phyloP scores from a whole-genome alignment of 495 filamentous ascomycete species.

The Aspergillus coremiiformis region DNA sequence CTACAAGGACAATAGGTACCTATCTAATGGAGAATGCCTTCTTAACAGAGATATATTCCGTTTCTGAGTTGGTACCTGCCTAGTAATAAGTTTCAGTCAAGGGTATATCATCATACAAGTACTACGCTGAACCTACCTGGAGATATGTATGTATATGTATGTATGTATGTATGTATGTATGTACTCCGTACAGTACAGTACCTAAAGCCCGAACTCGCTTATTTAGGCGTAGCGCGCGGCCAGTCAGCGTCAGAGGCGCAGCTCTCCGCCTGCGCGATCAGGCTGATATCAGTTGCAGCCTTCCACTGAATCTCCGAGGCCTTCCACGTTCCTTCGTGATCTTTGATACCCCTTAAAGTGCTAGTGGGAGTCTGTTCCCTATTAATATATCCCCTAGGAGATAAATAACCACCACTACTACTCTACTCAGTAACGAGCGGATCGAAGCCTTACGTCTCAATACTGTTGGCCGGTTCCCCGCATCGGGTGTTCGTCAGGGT shows the following conservation, averaged over 20 bases:
- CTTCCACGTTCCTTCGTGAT: not conserved
- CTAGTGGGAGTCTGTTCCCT: not conserved
- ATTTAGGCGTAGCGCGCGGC: constrained; percentile 8
- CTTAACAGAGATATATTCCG: too few species aligned
- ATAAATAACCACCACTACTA: not conserved
- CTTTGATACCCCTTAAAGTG: not conserved
- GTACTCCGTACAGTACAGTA: too few species aligned
- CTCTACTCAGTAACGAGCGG: not conserved
- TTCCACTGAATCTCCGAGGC: constrained; percentile 8
- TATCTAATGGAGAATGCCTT: too few species aligned
- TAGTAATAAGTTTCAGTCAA: too few species aligned
- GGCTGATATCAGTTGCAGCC: constrained; percentile 20
- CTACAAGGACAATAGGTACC: too few species aligned
- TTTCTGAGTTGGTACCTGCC: too few species aligned
- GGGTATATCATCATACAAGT: too few species aligned
- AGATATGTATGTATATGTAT: too few species aligned
- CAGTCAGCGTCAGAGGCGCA: constrained; percentile 12
- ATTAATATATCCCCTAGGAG: not conserved
- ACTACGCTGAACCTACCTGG: too few species aligned
- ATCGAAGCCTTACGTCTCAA: not conserved
- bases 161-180: too few species aligned
- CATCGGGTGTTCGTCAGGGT: constrained; percentile 19
- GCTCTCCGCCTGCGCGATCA: constrained; percentile 15
- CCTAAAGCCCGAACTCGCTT: constrained; percentile 7
- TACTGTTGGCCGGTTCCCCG: constrained; percentile 18